Percentiles rank a stretch among this genome's conserved stretches.
phyloP scores from a whole-genome alignment of 257 asterid species.

The Datura wrightii region DNA sequence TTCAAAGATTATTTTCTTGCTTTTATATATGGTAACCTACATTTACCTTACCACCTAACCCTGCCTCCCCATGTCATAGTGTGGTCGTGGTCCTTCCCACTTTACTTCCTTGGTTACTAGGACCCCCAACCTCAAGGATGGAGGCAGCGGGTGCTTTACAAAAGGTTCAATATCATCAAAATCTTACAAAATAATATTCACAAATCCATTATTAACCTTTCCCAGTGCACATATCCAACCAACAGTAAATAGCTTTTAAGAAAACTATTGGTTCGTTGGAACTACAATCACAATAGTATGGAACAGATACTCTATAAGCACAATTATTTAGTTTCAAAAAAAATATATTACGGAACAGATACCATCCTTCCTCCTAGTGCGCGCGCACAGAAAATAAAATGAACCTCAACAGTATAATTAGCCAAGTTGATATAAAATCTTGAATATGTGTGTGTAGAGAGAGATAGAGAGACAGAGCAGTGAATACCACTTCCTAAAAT shows the following conservation, averaged over 20 bases:
- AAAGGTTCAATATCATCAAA: not conserved
- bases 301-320: not conserved
- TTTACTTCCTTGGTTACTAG: conserved; percentile 5
- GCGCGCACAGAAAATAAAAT: not conserved
- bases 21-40: not conserved
- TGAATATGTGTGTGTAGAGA: not conserved
- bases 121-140: not conserved
- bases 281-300: conserved; percentile 3
- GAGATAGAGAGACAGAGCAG: not conserved
- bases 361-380: conserved; percentile 25
- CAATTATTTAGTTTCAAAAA: no score
- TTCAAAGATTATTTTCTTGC: conserved; percentile 4
- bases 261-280: not conserved
- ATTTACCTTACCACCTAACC: conserved; percentile 14
- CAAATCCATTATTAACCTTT: conserved; percentile 6
- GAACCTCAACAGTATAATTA: conserved; percentile 4
- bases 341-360: conserved; percentile 5
- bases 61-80: not conserved
- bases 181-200: conserved; percentile 18
- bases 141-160: not conserved
- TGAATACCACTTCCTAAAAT: not conserved
- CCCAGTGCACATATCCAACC: conserved; percentile 16
- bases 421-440: not conserved
- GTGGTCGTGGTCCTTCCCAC: not conserved
- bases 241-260: not conserved